A percentile compares a stretch with the other conserved stretches of the same genome.
Evolutionary conservation across 257 asterid genomes (phyloP).

Genomic region (Fraxinus quadrangulata): DNA sequence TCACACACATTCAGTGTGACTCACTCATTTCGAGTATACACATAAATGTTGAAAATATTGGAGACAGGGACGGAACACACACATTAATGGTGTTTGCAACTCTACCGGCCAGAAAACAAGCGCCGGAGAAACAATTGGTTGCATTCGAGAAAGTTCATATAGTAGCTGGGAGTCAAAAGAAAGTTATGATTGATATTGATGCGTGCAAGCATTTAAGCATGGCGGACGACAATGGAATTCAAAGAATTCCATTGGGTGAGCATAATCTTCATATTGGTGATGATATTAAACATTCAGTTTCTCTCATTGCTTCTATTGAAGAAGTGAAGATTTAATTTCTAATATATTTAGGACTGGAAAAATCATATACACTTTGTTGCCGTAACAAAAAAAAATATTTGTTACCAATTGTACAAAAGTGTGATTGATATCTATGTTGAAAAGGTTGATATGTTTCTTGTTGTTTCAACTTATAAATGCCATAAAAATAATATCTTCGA

Average conservation of each 20-base stretch:
- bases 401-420: constrained; percentile 32
- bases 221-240: constrained; percentile 65
- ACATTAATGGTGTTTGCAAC: constrained; percentile 56
- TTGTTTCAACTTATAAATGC: neutral
- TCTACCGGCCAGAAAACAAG: constrained; percentile 27
- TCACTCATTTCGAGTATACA: constrained; percentile 50
- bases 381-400: constrained; percentile 11
- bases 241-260: constrained; percentile 82
- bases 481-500: neutral
- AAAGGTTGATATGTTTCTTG: neutral
- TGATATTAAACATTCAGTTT: constrained; percentile 53
- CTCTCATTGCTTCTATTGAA: constrained; percentile 38
- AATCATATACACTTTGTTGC: neutral
- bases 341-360: neutral
- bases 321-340: constrained; percentile 42
- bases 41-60: constrained; percentile 62
- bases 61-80: constrained; percentile 76
- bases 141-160: constrained; percentile 74
- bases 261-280: constrained; percentile 77
- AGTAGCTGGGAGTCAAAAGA: constrained; percentile 43
- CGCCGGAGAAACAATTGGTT: constrained; percentile 47
- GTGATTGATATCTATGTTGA: constrained; percentile 22
- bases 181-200: constrained; percentile 38
- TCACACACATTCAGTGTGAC: constrained; percentile 62
- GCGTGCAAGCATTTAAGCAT: constrained; percentile 67